Base-by-base conservation (phyloP, 345 rosid genomes). In the Angophora floribunda region DNA sequence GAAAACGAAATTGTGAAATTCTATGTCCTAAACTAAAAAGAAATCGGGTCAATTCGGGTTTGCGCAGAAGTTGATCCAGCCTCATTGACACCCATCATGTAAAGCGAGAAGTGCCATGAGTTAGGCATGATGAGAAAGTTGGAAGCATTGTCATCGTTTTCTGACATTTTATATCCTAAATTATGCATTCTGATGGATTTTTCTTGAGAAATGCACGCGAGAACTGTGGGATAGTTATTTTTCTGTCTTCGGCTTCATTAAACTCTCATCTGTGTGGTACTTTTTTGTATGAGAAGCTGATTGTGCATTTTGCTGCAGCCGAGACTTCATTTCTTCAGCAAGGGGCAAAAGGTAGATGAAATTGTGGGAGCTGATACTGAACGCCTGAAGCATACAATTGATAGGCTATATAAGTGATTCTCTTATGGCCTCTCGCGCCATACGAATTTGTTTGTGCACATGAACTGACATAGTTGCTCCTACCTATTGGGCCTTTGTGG, bases 301-400 rank as follows among this genome's bases (percentile, higher is more conserved):
- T 75, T 41, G 41, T 30, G 53, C 30, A 44, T 87, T 63, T 85
- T 59, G 80, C 65, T 91, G 91, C 96, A 96, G 98, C 99, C 99
- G 32, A 95, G 96, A n/a, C 89, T 97, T 86, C 93, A 93, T 51
- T 96, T 95, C 93, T 97, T 91, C 86, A 90, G 91, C 89, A 91
- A 90, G 85, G 98, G 99, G 41, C 91, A 94, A 89, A 96, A 94
- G 89, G 93, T 89, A 45, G 93, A 86, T 44, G 95, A 96, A 91
- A 85, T 97, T 4, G 91, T 96, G 86, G 99, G 99, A 52, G 96
- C 95, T 57, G 98, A 97, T 89, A 89, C 91, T n/a, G 82, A 89
- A 21, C 91, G 89, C 67, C 89, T 97, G 93, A 92, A 93, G 92
- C 88, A 91, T 63, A 94, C 93, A 32, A 93, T 92, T 96, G 95